A percentile compares a stretch with the other conserved stretches of the same genome.
These are phyloP conservation scores for Blastocrithidia nonstop DNA, from an alignment of 208 protist genomes.

Conservation along the genomic window DNA sequence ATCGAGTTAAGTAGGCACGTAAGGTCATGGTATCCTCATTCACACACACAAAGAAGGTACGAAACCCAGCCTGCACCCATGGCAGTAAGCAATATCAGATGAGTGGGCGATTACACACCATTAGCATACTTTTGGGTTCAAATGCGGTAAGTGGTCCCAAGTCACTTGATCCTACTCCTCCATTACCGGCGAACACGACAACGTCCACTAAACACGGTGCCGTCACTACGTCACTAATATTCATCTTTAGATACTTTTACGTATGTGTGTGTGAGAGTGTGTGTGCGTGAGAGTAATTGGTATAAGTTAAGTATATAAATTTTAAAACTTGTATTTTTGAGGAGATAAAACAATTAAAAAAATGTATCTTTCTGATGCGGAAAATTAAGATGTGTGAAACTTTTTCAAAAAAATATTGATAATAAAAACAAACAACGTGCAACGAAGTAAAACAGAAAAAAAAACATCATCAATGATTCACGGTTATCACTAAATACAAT, in stretches of 20 bases:
- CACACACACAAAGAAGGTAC: slow-evolving; percentile 65
- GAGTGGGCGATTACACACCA: slow-evolving; percentile 58
- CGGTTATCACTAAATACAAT: no score
- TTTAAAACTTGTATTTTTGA: no score
- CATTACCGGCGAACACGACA: slow-evolving; percentile 63
- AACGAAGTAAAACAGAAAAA: no score
- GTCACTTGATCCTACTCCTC: no score
- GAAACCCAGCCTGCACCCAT: slow-evolving; percentile 53
- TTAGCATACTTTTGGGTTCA: slow-evolving; percentile 57
- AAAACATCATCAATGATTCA: no score
- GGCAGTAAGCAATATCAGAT: slow-evolving; percentile 71
- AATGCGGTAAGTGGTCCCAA: slow-evolving; percentile 36
- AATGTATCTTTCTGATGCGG: no score
- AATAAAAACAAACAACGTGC: no score
- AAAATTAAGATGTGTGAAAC: no score
- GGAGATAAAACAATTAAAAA: no score
- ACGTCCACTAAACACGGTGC: slow-evolving; percentile 46
- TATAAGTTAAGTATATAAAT: not conserved
- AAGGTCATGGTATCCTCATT: slow-evolving; percentile 46
- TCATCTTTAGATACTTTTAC: not conserved
- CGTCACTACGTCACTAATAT: not conserved
- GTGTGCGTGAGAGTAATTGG: slow-evolving; percentile 3
- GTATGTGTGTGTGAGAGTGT: slow-evolving; percentile 6
- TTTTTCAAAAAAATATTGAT: no score
- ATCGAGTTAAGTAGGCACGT: slow-evolving; percentile 39